Base-by-base conservation (phyloP, 768 basidiomycete species). In the Butyriboletus loyo region DNA sequence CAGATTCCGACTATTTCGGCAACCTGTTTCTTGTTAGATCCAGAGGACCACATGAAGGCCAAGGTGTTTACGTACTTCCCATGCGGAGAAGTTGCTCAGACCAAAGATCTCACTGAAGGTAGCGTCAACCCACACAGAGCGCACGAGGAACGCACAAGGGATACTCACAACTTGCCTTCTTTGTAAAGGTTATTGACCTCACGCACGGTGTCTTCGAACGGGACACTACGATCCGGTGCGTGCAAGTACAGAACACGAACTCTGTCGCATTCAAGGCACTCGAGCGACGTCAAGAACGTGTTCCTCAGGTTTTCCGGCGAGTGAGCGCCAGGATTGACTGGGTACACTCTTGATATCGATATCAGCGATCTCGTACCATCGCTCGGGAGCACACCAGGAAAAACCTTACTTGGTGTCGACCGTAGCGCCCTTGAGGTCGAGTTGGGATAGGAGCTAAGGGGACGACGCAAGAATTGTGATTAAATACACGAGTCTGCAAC, bases 1-100 rank as follows among this genome's bases (percentile, higher is more conserved):
- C 81, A 83, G 27, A 84, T 84, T 0, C 74, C 72, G 1, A 83
- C 77, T 24, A 85, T 74, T 58, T 84, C 82, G 4, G 82, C 81
- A 14, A 84, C 81, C 75, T 77, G 46, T n/a, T 10, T 30, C 9
- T 48, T 21, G 15, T 49, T 13, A 35, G 46, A 21, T 48, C 8
- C 5, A 40, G 19, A n/a, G 10, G 13, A 24, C 10, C 7, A 7
- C n/a, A 38, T 4, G 5, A 30, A 19, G 0, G 14, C 3, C n/a
- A 25, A 34, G 13, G 14, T 24, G 15, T 14, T 15, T 2, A 63
- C 64, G 24, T 34, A 74, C 77, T 64, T 85, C 82, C 80, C 81
- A 84, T 0, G 82, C 75, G 1, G 65, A 52, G 37, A 72, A 85
- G 64, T 85, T 85, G 59, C 83, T 84, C 55, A 86, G 71, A 2